A percentile compares a stretch with the other conserved stretches of the same genome.
Evolutionary conservation across 345 rosid genomes (phyloP).

Genomic region (Streptanthus diversifolius): DNA sequence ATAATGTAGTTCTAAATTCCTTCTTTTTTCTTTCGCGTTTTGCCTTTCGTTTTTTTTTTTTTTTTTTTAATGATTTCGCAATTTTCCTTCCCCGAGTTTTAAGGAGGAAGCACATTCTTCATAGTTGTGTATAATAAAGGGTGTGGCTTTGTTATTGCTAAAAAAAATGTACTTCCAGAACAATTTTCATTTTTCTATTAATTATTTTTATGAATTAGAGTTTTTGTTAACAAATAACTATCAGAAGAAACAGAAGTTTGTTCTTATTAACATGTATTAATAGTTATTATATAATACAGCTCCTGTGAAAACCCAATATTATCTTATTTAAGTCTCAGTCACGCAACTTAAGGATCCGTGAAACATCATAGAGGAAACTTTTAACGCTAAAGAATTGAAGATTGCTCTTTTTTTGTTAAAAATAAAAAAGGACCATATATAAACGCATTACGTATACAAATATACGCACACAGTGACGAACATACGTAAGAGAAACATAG

Average conservation of each 20-base stretch:
- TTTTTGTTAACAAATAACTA: too few relatives aligned
- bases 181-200: not conserved
- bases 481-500: not conserved
- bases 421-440: not conserved
- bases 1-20: conserved; percentile 37
- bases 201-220: not conserved
- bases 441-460: not conserved
- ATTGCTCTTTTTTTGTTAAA: too few relatives aligned
- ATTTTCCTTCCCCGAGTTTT: not conserved
- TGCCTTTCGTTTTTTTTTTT: not conserved
- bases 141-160: not conserved
- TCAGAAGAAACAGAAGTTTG: too few relatives aligned
- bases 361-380: too few relatives aligned
- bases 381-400: too few relatives aligned
- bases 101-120: conserved; percentile 4
- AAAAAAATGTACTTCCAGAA: not conserved
- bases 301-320: too few relatives aligned
- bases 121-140: conserved; percentile 10
- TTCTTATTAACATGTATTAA: too few relatives aligned
- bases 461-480: not conserved
- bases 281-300: too few relatives aligned
- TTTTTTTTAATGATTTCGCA: not conserved
- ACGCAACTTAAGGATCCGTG: too few relatives aligned
- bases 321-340: too few relatives aligned
- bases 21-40: conserved; percentile 13